Conservation (phyloP, 2,329 filamentous ascomycete genomes). For the Colletotrichum liaoningense region DNA sequence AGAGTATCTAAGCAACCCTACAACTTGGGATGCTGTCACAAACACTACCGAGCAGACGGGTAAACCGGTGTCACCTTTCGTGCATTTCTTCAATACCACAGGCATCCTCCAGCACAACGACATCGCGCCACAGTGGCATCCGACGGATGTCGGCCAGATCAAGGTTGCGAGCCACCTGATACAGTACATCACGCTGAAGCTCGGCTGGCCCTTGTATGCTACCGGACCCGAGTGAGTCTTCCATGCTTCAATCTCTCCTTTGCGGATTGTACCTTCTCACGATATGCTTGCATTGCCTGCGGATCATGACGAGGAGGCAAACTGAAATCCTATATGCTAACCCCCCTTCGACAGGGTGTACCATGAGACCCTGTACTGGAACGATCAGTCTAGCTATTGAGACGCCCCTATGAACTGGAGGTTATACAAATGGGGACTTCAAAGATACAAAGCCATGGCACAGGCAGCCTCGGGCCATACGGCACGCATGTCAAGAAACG, state of each 20-base stretch:
- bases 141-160: constrained; percentile 70
- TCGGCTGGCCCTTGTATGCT: constrained; percentile 67
- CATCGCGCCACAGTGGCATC: constrained; percentile 68
- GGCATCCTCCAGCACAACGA: constrained; percentile 73
- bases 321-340: constrained; percentile 18
- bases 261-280: neutral
- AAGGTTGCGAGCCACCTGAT: constrained; percentile 70
- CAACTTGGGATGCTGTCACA: constrained; percentile 52
- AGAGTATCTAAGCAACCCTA: constrained; percentile 51
- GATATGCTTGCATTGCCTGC: constrained; percentile 10
- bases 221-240: constrained; percentile 63
- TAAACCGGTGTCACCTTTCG: constrained; percentile 55
- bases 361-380: constrained; percentile 64
- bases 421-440: constrained; percentile 2
- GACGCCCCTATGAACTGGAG: neutral
- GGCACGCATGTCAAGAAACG: constrained; percentile 27
- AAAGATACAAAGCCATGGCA: neutral
- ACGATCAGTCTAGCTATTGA: constrained; percentile 58
- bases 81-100: constrained; percentile 71
- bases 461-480: neutral
- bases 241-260: constrained; percentile 40
- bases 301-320: neutral
- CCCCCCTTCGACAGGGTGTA: constrained; percentile 43
- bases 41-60: constrained; percentile 48
- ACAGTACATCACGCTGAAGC: constrained; percentile 66